Percentiles rank a stretch among this genome's conserved stretches.
phyloP scores from a whole-genome alignment of 805 yeast genomes.

The Pachysolen tannophilus region DNA sequence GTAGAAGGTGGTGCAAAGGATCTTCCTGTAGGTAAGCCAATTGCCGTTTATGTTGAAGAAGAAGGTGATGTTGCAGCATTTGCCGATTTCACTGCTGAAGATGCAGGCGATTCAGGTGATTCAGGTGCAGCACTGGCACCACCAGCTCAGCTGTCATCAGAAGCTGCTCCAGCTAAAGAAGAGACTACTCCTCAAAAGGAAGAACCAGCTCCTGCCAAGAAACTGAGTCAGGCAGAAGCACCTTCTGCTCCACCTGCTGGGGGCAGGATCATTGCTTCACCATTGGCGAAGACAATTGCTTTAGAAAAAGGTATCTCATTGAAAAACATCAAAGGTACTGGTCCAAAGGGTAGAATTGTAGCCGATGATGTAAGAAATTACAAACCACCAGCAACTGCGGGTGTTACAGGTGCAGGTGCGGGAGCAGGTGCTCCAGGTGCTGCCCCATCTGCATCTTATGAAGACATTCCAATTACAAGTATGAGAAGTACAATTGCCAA shows the following conservation, averaged over 20 bases:
- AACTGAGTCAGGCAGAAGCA: too few relatives aligned
- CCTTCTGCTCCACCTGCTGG: slow-evolving; percentile 35
- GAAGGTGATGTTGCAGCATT: slow-evolving; percentile 81
- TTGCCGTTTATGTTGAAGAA: slow-evolving; percentile 93
- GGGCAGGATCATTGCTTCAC: slow-evolving; percentile 81
- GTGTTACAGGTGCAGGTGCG: slow-evolving; percentile 33
- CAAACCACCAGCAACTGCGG: slow-evolving; percentile 35
- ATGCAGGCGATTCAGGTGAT: slow-evolving; percentile 51
- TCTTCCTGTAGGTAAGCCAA: slow-evolving; percentile 89
- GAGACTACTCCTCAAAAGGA: slow-evolving; percentile 22
- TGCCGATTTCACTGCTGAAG: slow-evolving; percentile 74
- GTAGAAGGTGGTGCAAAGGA: slow-evolving; percentile 83
- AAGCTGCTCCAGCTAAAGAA: slow-evolving; percentile 25
- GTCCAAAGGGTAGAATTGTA: slow-evolving; percentile 91
- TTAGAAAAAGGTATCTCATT: slow-evolving; percentile 85
- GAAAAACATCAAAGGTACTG: slow-evolving; percentile 81
- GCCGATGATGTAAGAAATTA: slow-evolving; percentile 82
- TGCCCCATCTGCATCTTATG: slow-evolving; percentile 51
- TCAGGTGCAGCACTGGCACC: slow-evolving; percentile 37
- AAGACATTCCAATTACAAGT: slow-evolving; percentile 77
- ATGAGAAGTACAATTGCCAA: slow-evolving; percentile 94
- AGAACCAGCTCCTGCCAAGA: slow-evolving; percentile 20
- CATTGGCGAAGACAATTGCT: slow-evolving; percentile 89
- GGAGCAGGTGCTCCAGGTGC: slow-evolving; percentile 37
- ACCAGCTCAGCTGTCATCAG: slow-evolving; percentile 18